Evolutionary conservation across 345 rosid species (phyloP).

Genomic region (Isatis tinctoria): DNA sequence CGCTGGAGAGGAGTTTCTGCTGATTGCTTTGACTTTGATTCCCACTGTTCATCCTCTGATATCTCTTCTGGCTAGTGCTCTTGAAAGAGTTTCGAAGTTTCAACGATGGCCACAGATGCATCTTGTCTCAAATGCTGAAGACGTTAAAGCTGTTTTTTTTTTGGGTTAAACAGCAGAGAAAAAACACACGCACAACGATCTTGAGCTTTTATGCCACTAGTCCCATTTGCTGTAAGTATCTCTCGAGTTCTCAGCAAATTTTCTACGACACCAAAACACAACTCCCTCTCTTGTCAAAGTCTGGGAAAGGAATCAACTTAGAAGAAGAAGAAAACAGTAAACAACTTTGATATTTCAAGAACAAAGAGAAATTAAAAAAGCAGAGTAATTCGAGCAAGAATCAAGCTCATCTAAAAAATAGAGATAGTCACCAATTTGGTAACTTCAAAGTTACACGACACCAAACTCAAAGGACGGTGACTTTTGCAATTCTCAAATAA

Average conservation of each 20-base stretch:
- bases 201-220: background rate
- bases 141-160: background rate
- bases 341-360: background rate
- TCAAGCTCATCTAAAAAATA: background rate
- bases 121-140: background rate
- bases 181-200: background rate
- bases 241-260: background rate
- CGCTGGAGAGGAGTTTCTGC: conserved; percentile 4
- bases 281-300: background rate
- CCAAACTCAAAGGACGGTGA: background rate
- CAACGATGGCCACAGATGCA: conserved; percentile 38
- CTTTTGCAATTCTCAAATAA: background rate
- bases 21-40: conserved; percentile 27
- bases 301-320: background rate
- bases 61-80: conserved; percentile 16
- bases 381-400: background rate
- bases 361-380: background rate
- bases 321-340: background rate
- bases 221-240: background rate
- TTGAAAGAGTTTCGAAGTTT: conserved; percentile 33
- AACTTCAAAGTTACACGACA: background rate
- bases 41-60: conserved; percentile 10
- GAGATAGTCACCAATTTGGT: background rate
- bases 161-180: background rate
- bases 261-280: background rate